These are phyloP conservation scores for Sonneratia caseolaris DNA, from an alignment of 345 rosid species.

Conservation along the genomic window DNA sequence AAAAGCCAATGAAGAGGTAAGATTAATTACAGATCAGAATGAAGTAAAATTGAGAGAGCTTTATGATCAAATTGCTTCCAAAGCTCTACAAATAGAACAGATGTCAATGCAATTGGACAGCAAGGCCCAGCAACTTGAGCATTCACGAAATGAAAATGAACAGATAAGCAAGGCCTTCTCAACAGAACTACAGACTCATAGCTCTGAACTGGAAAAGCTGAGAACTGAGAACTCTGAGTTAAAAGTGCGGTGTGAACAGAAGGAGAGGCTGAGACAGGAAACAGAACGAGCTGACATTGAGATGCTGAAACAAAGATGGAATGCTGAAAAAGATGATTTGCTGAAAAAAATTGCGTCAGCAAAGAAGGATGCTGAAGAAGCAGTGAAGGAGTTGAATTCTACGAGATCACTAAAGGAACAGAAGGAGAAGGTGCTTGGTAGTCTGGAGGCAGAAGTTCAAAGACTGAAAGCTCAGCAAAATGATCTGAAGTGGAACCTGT, in stretches of 20 bases:
- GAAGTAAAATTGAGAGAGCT: conserved; percentile 42
- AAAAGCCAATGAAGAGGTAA: conserved; percentile 41
- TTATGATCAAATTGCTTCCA: conserved; percentile 25
- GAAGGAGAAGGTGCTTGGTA: conserved; percentile 36
- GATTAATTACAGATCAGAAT: conserved; percentile 28
- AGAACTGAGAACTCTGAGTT: conserved; percentile 15
- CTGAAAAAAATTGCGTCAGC: conserved; percentile 33
- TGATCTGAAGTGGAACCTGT: conserved; percentile 36
- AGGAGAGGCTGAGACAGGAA: conserved; percentile 19
- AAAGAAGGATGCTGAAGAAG: conserved; percentile 42
- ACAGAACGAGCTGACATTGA: conserved; percentile 26
- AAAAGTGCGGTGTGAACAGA: conserved; percentile 16
- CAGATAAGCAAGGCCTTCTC: conserved; percentile 33
- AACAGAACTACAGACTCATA: conserved; percentile 47
- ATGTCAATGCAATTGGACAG: conserved; percentile 30
- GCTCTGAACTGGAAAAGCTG: conserved; percentile 28
- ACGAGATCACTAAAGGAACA: conserved; percentile 43
- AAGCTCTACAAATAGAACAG: conserved; percentile 25
- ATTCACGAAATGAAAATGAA: conserved; percentile 22
- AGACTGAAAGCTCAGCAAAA: conserved; percentile 32
- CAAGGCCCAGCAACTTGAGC: conserved; percentile 32
- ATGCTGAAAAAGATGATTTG: conserved; percentile 40
- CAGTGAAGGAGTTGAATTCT: conserved; percentile 32
- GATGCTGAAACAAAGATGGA: conserved; percentile 38
- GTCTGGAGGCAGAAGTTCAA: conserved; percentile 42